Base-by-base conservation (phyloP, 306 rosid species). In the Medicago lupulina region DNA sequence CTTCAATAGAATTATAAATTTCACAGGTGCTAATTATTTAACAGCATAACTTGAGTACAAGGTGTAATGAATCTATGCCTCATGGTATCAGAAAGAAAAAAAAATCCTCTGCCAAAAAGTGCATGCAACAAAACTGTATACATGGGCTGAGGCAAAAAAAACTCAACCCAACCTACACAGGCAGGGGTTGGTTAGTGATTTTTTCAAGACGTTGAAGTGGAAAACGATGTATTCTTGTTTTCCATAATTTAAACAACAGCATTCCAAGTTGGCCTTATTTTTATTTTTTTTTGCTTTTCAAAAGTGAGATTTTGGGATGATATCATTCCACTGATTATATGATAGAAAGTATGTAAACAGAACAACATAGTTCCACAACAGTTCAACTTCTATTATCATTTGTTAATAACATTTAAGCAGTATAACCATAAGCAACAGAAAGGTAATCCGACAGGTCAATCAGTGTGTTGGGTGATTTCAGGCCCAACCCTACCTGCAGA, bases 1-100 rank as follows among this genome's bases (percentile, higher is more conserved):
- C 54, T 75, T 63, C 63, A 36, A 64, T 18, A 18, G 16, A 75
- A 63, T 49, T 34, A 47, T 16, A 60, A 75, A 64, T 38, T 17
- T 64, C 70, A 49, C 19, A 63, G 25, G 54, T 57, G 23, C 4
- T 2, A 10, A 57, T 57, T 3, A 51, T 28, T 46, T 39, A 31
- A 49, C 14, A 46, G 44, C 17, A 61, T 63, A 49, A 15, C 49
- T 64, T 34, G 23, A 61, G 47, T 16, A 75, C 38, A 40, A 62
- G 49, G 19, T 75, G 51, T 54, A 17, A 34, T 47, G 50, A 36
- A 62, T 34, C 49, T 44, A 61, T 14, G 17, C 19, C 50, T 64
- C 50, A 17, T 18, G 28, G 9, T n/a, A 17, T 64, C 67, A 64
- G 25, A 16, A 16, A 64, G 16, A 5, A 64, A 17, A 16, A 16